phyloP scores from a whole-genome alignment of 192 early-diverging fungal species.

The Umbelopsis sp. region DNA sequence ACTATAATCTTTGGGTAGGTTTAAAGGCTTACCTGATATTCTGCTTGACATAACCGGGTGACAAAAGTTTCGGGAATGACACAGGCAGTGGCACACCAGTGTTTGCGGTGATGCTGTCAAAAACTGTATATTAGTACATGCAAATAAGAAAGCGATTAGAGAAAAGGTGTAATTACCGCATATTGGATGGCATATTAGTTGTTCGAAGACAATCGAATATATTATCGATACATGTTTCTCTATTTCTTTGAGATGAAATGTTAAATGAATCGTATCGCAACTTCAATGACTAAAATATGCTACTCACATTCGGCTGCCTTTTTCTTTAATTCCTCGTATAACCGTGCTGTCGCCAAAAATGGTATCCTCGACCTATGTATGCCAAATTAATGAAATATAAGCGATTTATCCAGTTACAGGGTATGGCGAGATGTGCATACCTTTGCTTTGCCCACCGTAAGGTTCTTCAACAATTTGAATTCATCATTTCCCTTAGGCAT shows the following conservation, averaged over 20 bases:
- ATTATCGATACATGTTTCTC: background rate
- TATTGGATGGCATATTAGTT: background rate
- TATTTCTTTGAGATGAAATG: background rate
- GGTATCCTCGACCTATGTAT: background rate
- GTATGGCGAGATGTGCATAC: background rate
- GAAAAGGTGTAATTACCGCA: background rate
- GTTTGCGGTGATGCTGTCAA: background rate
- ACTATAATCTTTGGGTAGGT: background rate
- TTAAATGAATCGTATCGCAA: background rate
- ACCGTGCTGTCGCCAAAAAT: background rate
- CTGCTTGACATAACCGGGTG: background rate
- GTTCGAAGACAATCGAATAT: background rate
- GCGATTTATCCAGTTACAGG: too few relatives aligned
- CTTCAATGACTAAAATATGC: background rate
- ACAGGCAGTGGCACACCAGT: background rate
- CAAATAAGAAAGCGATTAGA: background rate
- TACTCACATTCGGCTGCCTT: background rate
- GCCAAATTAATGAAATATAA: background rate
- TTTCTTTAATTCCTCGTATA: background rate
- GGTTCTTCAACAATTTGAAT: background rate
- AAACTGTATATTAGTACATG: too few relatives aligned
- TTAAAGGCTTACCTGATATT: background rate
- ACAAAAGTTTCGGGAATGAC: slow-evolving; percentile 5
- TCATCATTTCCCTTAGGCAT: background rate
- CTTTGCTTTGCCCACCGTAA: slow-evolving; percentile 3